Evolutionary conservation across 2,329 filamentous ascomycete genomes (phyloP), one percentile per base, ranked within the genome.

Genomic region (Pseudogymnoascus sp.): DNA sequence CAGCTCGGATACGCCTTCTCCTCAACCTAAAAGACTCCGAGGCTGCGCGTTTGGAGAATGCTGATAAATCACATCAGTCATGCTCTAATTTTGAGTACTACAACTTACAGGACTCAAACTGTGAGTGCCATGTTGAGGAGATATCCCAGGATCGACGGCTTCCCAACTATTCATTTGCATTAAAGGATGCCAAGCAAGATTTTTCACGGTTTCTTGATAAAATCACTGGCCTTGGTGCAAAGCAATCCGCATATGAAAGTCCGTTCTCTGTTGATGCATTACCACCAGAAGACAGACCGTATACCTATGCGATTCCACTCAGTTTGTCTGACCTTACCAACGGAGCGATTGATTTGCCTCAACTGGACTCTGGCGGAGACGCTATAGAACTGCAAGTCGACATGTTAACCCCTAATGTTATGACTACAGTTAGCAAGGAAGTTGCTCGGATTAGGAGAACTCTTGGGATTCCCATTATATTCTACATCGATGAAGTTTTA

Each of bases 21-120:
- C 67, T 79, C 6, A 74, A 74, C 2, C 65, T 78, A 10, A 73
- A 74, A 39, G 74, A 76, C 12, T 71, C 74, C 19, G 72, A 76
- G 5, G 71, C 74, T 8, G 70, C 72, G 19, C 68, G 76, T 12
- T 68, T 79, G 4, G 72, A 74, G 35, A 71, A 73, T 13, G 75
- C 75, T 12, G 76, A 78, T 64, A 67, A 73, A 1, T 70, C 74
- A 19, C 77, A 79, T 63, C 70, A 75, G 8, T 73, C 69, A 23
- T 79, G 77, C 65, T 78, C 76, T 9, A 90, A 89, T 65, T 81
- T 87, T 63, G 88, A 91, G 67, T 92, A 90, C 70, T 79, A 75
- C 64, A 79, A 79, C 61, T 65, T 77, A 7, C 74, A 78, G 63
- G 77, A 79, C 63, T 69, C 66, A 28, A 70, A 66, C 41, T 70